Evolutionary conservation across 768 basidiomycete genomes (phyloP), one percentile per base, ranked within the genome.

Genomic region (Boletus rubroflammeus): DNA sequence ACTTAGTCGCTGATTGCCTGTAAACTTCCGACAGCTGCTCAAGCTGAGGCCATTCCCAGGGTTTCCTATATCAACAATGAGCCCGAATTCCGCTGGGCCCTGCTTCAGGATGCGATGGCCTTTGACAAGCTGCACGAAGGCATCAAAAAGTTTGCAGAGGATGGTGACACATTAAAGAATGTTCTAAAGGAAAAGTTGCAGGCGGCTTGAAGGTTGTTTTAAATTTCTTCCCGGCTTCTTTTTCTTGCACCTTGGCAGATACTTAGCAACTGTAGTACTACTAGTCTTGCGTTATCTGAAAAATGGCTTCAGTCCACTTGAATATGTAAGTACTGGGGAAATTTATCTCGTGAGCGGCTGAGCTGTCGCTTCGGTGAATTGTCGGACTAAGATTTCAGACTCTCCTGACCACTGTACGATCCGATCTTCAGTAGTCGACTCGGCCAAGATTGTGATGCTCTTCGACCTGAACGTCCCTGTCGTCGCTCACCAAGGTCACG

Each of bases 101-200:
- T 97, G 46, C 82, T 96, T 62, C 81, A 93, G 67, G 93, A 97
- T 73, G 72, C 78, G 70, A 95, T 96, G 93, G 93, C 95, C 15
- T 94, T 90, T 68, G 94, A 96, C 72, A 96, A 96, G 78, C 78
- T 96, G 53, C 92, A 95, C 72, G 91, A 96, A 76, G 95, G 95
- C 67, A 97, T 98, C 78, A 85, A 83, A 77, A 96, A 94, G 76
- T 98, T 98, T 72, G 93, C 92, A 47, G 92, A 89, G 74, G 95
- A 97, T 64, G 92, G 91, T 58, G 80, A 83, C 65, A 80, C 87
- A 15, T 82, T 97, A 74, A 96, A 94, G 82, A 73, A 77, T 35
- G 72, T 93, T 55, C 79, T 98, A 68, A 84, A 78, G 75, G 69
- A 82, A 73, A 87, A 86, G 73, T 68, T 89, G 45, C 53, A 32